Base-by-base conservation (phyloP, 768 basidiomycete genomes). In the Megacollybia marginata region DNA sequence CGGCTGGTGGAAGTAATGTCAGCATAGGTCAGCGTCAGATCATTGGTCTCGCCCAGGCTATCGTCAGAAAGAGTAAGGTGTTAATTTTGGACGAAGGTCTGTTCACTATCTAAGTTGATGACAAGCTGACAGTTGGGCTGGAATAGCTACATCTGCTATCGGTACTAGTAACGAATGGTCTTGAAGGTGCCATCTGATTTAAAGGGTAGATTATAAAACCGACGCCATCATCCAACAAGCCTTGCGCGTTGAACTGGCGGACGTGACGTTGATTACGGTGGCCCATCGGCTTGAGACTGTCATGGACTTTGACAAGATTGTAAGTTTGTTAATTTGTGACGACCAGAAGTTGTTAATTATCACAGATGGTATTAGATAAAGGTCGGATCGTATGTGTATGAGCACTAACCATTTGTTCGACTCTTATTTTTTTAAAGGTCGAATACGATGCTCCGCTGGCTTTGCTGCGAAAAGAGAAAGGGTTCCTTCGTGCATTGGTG, bases 21-120 rank as follows among this genome's bases (percentile, higher is more conserved):
- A 83, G 80, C 1, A 79, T 83, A 46, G 85, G 86, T 18, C 83
- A 88, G 57, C 61, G 84, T 9, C 85, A 88, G 55, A 62, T 82
- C 34, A 75, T 82, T 42, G 76, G 80, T 3, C 73, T 82, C 70
- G 80, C 81, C 2, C 70, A 80, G 15, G 80, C 81, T 0, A 62
- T 82, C 19, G 62, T 82, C 28, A 64, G 76, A 13, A 67, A 71
- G 18, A 78, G 73, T 54, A 59, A 71, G 31, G 66, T 82, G 48
- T 71, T 82, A 46, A 71, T 82, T 40, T 66, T 82, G 31, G 81
- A 79, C 47, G 80, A 82, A 52, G 80, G 80, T 35, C 74, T 74
- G 48, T 73, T 70, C 46, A 74, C 73, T 28, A 28, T 28, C 44
- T 62, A 63, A 60, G 70, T 69, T 50, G 40, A 53, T 33, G 7